Base-by-base conservation (phyloP, 164 flowering plant species). In the Vitis labrusca region DNA sequence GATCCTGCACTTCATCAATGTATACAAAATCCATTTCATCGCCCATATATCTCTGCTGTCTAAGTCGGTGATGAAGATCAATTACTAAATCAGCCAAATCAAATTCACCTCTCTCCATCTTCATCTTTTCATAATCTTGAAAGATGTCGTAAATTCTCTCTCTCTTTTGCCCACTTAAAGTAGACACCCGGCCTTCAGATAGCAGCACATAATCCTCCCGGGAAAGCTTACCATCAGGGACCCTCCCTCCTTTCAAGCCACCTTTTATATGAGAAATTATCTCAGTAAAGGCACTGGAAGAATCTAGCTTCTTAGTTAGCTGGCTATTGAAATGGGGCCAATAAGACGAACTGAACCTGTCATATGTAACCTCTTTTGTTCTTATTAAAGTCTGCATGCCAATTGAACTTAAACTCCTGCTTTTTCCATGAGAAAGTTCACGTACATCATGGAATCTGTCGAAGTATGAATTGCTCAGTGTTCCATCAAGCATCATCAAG, bases 1-100 rank as follows among this genome's bases (percentile, higher is more conserved):
- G 85, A 79, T 92, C 97, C 63, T 92, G 94, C 30, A 90, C 97
- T 72, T 92, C 97, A 76, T 92, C 97, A 61, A 92, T 80, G 73
- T 90, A 92, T 0, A 90, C 89, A 76, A 84, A 92, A 72, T 92
- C 91, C 74, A 92, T 73, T 19, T 55, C 54, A 16, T 81, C 84
- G 23, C 92, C 92, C 19, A 17, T 59, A 59, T 78, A 84, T 3
- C 56, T 70, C 64, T 72, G 83, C 50, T 66, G 10, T 50, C 61
- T 67, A 7, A 92, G 78, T 19, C 93, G 85, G 14, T 27, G 55
- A 69, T 88, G 92, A 70, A 92, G 85, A 77, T 92, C 89, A 64
- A 65, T 80, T 10, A 90, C 93, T 9, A 92, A 66, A 80, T 92
- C 97, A 37, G 90, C 85, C 71, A 89, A 52, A 76, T 92, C 97